Evolutionary conservation across 1,139 yeast genomes (phyloP), one percentile per base, ranked within the genome.

Genomic region (Ogataea hybrid): DNA sequence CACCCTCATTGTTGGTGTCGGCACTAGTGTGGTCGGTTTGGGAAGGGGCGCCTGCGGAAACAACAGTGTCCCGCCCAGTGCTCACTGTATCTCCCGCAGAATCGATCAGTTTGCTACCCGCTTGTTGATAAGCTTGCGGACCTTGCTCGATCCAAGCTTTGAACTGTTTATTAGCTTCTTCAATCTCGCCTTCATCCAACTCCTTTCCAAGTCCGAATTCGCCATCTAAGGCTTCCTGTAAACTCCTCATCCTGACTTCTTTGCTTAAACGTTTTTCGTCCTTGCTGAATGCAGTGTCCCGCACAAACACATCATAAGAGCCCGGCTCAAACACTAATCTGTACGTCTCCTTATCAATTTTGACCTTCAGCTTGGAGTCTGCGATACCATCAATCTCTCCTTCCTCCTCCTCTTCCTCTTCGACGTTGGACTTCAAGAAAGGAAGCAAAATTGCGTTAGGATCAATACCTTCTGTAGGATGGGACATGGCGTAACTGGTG

Each of bases 401-500:
- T 11, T 75, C 81, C 50, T 77, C 81, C 15, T 52, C 63, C 32
- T 60, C 59, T 17, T 58, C 63, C 32, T 68, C 70, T 36, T 78
- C 85, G 43, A 81, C 63, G 41, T 77, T 77, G 9, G 81, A 69
- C 51, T 79, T 83, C 43, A 84, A 67, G 62, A 87, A 86, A 36
- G 96, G 95, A 68, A 84, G 70, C 47, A 73, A 73, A 42, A 88
- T 73, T 48, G 77, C 79, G 25, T 85, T 80, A n/a, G 87, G 80
- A n/a, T 90, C 82, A 17, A 94, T 85, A 25, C 97, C 97, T 64
- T 92, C 98, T 2, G 99, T 92, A 30, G 98, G 97, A 56, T 88
- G 95, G 6, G 96, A 84, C 87, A 92, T 84, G 37, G 92, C 78
- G 63, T 84, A 92, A 37, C 95, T 85, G 0, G 97, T 92, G 41